A percentile compares a stretch with the other conserved stretches of the same genome.
Evolutionary conservation across 768 basidiomycete species (phyloP).

Genomic region (Infundibulicybe gibba): DNA sequence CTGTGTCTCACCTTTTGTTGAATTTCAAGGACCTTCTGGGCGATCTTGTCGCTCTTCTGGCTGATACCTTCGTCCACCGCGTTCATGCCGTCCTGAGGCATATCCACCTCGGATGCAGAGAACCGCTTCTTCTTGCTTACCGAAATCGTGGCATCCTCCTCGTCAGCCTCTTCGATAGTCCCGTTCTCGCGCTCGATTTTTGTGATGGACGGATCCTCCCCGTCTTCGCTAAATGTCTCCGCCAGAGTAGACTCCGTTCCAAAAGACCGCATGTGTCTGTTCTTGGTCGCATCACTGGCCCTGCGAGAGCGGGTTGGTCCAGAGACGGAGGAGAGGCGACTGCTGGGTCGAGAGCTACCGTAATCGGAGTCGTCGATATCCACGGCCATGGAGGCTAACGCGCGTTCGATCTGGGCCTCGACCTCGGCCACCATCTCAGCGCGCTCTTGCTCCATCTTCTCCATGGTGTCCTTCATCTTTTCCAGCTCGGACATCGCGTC

Average conservation of each 20-base stretch:
- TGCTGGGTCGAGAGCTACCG: slow-evolving; percentile 61
- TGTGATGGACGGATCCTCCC: slow-evolving; percentile 25
- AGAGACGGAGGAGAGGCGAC: slow-evolving; percentile 62
- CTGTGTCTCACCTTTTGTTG: slow-evolving; percentile 75
- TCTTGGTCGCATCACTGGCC: slow-evolving; percentile 55
- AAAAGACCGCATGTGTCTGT: slow-evolving; percentile 60
- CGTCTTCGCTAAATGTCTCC: slow-evolving; percentile 52
- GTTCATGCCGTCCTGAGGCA: slow-evolving; percentile 72
- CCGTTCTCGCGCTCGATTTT: slow-evolving; percentile 43
- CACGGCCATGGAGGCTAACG: slow-evolving; percentile 81
- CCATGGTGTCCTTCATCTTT: slow-evolving; percentile 82
- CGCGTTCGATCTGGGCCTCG: slow-evolving; percentile 86
- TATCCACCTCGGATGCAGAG: slow-evolving; percentile 64
- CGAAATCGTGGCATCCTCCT: slow-evolving; percentile 42
- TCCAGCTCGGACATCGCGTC: slow-evolving; percentile 80
- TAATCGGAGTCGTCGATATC: slow-evolving; percentile 79
- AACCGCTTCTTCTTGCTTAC: slow-evolving; percentile 71
- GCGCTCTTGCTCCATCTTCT: slow-evolving; percentile 83
- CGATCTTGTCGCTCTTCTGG: slow-evolving; percentile 82
- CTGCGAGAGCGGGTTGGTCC: slow-evolving; percentile 50
- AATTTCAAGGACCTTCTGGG: slow-evolving; percentile 83
- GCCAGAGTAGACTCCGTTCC: slow-evolving; percentile 80
- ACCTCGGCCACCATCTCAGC: slow-evolving; percentile 92
- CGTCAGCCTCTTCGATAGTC: slow-evolving; percentile 55
- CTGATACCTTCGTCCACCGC: slow-evolving; percentile 88